Percentiles rank a stretch among this genome's conserved stretches.
phyloP scores from a whole-genome alignment of 2,329 filamentous ascomycete species.

The Dactylella cylindrospora region DNA sequence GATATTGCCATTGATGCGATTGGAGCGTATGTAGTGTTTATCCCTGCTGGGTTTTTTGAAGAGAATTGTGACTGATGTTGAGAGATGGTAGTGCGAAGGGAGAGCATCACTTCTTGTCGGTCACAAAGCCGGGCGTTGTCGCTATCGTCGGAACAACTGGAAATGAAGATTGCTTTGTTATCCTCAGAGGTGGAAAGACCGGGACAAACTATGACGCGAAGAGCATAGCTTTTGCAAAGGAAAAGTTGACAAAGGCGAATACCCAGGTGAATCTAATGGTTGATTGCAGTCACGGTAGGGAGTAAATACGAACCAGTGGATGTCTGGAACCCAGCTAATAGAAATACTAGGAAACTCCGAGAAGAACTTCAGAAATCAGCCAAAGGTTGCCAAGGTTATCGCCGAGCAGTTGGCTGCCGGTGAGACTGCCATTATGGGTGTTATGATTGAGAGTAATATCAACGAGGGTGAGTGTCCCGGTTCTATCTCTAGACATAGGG shows the following conservation, averaged over 20 bases:
- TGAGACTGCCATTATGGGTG: slow-evolving; percentile 84
- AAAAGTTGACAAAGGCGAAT: slow-evolving; percentile 76
- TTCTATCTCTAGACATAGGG: neutral
- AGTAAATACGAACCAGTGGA: slow-evolving; percentile 35
- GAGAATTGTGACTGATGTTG: neutral
- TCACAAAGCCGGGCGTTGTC: slow-evolving; percentile 94
- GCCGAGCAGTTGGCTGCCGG: slow-evolving; percentile 83
- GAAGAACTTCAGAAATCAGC: slow-evolving; percentile 97
- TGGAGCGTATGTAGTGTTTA: slow-evolving; percentile 60
- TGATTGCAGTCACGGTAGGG: slow-evolving; percentile 90
- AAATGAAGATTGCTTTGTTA: slow-evolving; percentile 97
- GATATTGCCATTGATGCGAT: slow-evolving; percentile 94
- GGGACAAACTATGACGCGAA: slow-evolving; percentile 92
- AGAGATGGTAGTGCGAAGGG: slow-evolving; percentile 45
- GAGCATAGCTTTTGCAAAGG: slow-evolving; percentile 76
- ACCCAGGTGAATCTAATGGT: slow-evolving; percentile 92
- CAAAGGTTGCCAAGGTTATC: slow-evolving; percentile 79
- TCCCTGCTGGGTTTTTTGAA: neutral
- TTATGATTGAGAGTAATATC: slow-evolving; percentile 99
- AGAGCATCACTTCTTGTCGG: slow-evolving; percentile 91
- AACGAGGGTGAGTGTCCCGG: slow-evolving; percentile 63
- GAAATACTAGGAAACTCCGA: slow-evolving; percentile 75
- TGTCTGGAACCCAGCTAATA: neutral
- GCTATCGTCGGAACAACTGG: slow-evolving; percentile 91
- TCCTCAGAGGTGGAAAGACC: slow-evolving; percentile 84